Percentiles rank a stretch among this genome's conserved stretches.
These are phyloP conservation scores for Arabis alpina DNA, from an alignment of 345 rosid genomes.

Conservation along the genomic window DNA sequence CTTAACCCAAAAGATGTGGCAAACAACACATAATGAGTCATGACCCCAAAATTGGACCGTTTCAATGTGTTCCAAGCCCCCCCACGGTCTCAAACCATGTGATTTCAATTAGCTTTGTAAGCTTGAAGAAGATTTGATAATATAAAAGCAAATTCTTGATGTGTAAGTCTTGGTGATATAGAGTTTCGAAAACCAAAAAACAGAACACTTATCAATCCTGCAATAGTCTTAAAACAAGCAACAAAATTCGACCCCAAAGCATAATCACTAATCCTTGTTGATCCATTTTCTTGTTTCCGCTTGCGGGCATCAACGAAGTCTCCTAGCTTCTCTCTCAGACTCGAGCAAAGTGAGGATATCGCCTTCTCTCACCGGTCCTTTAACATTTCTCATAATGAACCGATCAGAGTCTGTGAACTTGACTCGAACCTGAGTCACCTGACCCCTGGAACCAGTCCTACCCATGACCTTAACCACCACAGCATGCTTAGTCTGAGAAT, in stretches of 20 bases:
- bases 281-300: constrained; percentile 6
- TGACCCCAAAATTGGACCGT: background rate
- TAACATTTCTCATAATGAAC: constrained; percentile 33
- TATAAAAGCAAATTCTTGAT: background rate
- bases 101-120: background rate
- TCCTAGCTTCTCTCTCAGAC: constrained; percentile 51
- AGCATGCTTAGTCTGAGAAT: constrained; percentile 75
- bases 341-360: constrained; percentile 48
- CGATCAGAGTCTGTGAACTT: constrained; percentile 57
- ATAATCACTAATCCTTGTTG: constrained; percentile 12
- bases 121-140: background rate
- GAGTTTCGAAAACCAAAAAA: background rate
- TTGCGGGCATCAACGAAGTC: constrained; percentile 37
- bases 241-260: constrained; percentile 13
- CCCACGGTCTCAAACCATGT: no score
- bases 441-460: constrained; percentile 87
- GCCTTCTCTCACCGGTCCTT: constrained; percentile 46
- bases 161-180: background rate
- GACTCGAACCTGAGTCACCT: constrained; percentile 88
- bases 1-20: constrained; percentile 1
- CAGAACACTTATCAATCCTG: constrained; percentile 13
- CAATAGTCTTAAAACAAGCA: constrained; percentile 24
- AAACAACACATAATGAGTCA: background rate
- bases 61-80: no score
- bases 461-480: constrained; percentile 91